phyloP scores from a whole-genome alignment of 768 basidiomycete genomes.

The Trametes punicea region DNA sequence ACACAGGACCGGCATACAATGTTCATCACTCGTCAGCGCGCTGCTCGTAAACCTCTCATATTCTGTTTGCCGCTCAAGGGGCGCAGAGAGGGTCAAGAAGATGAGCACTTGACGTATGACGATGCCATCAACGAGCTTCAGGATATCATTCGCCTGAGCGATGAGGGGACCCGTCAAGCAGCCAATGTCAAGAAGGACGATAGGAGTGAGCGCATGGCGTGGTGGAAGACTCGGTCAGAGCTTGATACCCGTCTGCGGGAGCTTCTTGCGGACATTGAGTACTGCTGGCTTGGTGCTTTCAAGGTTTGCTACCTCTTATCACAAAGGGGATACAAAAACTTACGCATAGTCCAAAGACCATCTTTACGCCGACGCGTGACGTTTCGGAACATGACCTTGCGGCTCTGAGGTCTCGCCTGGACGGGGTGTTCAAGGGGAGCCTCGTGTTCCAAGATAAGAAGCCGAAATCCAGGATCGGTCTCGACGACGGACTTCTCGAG shows the following conservation, averaged over 20 bases:
- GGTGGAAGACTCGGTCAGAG: constrained; percentile 82
- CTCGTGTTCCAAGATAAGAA: constrained; percentile 62
- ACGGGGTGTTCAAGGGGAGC: constrained; percentile 70
- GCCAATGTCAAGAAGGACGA: constrained; percentile 67
- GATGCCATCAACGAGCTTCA: constrained; percentile 69
- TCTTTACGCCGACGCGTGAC: constrained; percentile 48
- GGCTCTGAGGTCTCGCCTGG: constrained; percentile 64
- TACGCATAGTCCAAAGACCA: constrained; percentile 48
- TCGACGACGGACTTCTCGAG: constrained; percentile 76
- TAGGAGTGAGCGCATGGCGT: constrained; percentile 58
- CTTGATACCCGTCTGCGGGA: constrained; percentile 77
- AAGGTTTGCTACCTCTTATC: constrained; percentile 55
- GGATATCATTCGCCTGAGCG: constrained; percentile 77
- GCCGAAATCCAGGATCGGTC: constrained; percentile 43
- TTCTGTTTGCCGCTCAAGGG: constrained; percentile 90
- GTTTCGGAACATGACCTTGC: constrained; percentile 44
- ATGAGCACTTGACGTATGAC: constrained; percentile 72
- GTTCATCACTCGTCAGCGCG: constrained; percentile 77
- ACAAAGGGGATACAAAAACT: neutral
- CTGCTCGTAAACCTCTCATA: constrained; percentile 60
- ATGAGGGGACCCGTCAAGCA: constrained; percentile 72
- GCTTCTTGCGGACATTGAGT: constrained; percentile 83
- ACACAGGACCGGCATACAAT: constrained; percentile 81
- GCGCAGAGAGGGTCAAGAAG: constrained; percentile 69
- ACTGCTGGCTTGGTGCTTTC: constrained; percentile 96